These are phyloP conservation scores for Phalaenopsis aphrodite DNA, from an alignment of 106 monocot genomes.

Conservation along the genomic window DNA sequence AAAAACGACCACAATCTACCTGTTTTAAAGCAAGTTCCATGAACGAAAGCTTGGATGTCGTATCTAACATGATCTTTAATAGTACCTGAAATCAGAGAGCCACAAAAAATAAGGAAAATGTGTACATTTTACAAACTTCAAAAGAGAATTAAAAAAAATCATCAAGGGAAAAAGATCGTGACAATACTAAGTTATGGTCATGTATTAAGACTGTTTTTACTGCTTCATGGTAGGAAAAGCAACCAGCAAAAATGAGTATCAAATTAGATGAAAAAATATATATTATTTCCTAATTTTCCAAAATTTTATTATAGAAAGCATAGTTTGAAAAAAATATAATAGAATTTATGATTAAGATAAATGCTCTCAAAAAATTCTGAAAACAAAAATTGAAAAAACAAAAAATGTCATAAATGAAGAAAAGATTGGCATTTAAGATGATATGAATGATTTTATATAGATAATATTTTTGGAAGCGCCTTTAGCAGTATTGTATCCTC, in stretches of 20 bases:
- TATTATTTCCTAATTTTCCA: no score
- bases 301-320: no score
- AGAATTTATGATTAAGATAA: no score
- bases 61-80: not conserved
- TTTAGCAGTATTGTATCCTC: not conserved
- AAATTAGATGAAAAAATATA: no score
- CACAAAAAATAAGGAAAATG: not conserved
- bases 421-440: not conserved
- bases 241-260: no score
- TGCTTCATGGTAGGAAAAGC: no score
- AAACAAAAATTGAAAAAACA: no score
- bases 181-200: not conserved
- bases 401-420: no score
- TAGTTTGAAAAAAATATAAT: no score
- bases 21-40: slow-evolving; percentile 10
- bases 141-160: not conserved
- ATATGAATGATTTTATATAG: not conserved
- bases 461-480: not conserved
- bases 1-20: not conserved
- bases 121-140: not conserved
- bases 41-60: not conserved
- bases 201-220: not conserved
- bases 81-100: not conserved
- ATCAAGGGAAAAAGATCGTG: not conserved
- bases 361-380: no score